phyloP scores from a whole-genome alignment of 805 yeast species.

The Candida fluviatilis region DNA sequence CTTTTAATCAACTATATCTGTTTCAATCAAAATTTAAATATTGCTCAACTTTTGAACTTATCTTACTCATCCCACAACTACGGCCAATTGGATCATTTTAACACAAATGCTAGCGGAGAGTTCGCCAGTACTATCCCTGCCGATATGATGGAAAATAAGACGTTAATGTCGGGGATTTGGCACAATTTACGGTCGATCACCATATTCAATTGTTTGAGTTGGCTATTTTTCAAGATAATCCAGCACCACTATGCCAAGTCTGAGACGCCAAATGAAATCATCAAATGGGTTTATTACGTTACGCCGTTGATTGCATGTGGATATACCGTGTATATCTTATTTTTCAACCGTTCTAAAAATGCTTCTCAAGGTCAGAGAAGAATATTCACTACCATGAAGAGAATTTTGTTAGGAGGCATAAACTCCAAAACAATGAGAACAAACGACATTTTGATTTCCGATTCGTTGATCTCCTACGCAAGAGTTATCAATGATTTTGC shows the following conservation, averaged over 20 bases:
- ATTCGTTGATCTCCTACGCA: conserved; percentile 77
- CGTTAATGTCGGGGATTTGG: conserved; percentile 32
- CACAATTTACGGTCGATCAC: conserved; percentile 24
- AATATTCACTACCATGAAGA: conserved; percentile 43
- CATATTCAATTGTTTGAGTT: conserved; percentile 19
- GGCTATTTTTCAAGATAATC: conserved; percentile 17
- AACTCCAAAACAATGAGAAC: conserved; percentile 55
- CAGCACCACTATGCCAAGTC: conserved; percentile 15
- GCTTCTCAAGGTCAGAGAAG: conserved; percentile 32
- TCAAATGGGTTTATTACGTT: conserved; percentile 2
- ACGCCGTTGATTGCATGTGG: conserved; percentile 10
- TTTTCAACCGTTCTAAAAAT: conserved; percentile 5
- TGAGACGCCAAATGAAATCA: conserved; percentile 2
- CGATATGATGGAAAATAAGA: conserved; percentile 24
- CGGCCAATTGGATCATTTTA: conserved; percentile 17
- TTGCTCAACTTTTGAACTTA: conserved; percentile 39
- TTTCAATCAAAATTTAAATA: conserved; percentile 39
- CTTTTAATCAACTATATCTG: conserved; percentile 39
- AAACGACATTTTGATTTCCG: conserved; percentile 80
- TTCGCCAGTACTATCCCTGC: conserved; percentile 27
- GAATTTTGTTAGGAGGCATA: conserved; percentile 58
- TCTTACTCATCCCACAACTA: conserved; percentile 38
- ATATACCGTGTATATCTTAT: conserved; percentile 7
- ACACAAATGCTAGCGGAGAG: conserved; percentile 24
- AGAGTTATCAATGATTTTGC: conserved; percentile 71